Conservation (phyloP, 495 filamentous ascomycete genomes). For the Filosporella fistucella region DNA sequence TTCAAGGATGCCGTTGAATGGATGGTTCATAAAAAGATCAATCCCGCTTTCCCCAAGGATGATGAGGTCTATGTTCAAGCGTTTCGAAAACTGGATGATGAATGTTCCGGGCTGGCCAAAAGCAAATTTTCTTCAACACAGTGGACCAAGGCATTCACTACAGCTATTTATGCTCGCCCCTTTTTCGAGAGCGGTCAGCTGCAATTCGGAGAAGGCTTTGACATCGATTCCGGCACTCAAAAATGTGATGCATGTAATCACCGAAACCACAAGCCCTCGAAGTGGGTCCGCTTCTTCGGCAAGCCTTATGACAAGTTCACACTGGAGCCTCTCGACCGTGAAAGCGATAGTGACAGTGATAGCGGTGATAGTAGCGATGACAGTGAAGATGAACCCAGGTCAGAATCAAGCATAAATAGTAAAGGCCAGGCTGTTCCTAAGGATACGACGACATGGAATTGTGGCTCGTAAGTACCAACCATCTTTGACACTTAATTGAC, state of each 20-base stretch:
- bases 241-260: slow-evolving; percentile 77
- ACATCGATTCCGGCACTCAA: slow-evolving; percentile 31
- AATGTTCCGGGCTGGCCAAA: slow-evolving; percentile 59
- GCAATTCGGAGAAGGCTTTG: slow-evolving; percentile 16
- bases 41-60: slow-evolving; percentile 64
- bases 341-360: slow-evolving; percentile 34
- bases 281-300: slow-evolving; percentile 57
- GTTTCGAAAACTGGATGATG: slow-evolving; percentile 70
- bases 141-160: slow-evolving; percentile 65
- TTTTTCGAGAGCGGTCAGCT: slow-evolving; percentile 32
- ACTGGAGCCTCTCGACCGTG: slow-evolving; percentile 57
- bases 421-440: slow-evolving; percentile 8
- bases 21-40: slow-evolving; percentile 68
- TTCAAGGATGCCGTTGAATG: slow-evolving; percentile 79
- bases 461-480: slow-evolving; percentile 10
- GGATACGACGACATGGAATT: slow-evolving; percentile 16
- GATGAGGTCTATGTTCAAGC: slow-evolving; percentile 65
- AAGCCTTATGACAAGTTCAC: slow-evolving; percentile 65
- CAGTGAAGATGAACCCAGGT: not conserved
- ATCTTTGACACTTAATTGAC: not conserved
- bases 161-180: slow-evolving; percentile 63
- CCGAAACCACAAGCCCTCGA: slow-evolving; percentile 60
- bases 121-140: slow-evolving; percentile 70
- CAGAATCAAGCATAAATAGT: slow-evolving; percentile 8
- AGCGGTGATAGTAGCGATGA: slow-evolving; percentile 27